Evolutionary conservation across 2,329 filamentous ascomycete species (phyloP).

Genomic region (Talaromyces sp.): DNA sequence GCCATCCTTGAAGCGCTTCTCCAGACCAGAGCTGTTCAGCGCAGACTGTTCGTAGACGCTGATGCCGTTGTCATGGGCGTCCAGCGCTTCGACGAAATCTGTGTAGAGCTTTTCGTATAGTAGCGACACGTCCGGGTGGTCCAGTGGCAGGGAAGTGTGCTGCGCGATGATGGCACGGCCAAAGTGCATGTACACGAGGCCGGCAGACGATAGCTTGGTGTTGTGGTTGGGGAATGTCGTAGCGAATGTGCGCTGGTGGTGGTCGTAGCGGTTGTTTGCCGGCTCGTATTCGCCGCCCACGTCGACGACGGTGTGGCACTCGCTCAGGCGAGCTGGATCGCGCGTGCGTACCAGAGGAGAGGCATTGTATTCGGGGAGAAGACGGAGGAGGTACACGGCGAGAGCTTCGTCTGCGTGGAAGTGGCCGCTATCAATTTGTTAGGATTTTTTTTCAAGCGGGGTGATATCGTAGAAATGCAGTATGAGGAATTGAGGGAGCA

Average conservation of each 20-base stretch:
- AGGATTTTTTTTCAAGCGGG: slow-evolving; percentile 7
- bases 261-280: slow-evolving; percentile 74
- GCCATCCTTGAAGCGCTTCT: slow-evolving; percentile 77
- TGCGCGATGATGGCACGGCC: slow-evolving; percentile 75
- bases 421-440: slow-evolving; percentile 57
- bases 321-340: slow-evolving; percentile 68
- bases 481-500: slow-evolving; percentile 6
- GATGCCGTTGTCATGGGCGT: slow-evolving; percentile 97
- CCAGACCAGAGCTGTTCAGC: slow-evolving; percentile 62
- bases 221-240: slow-evolving; percentile 75
- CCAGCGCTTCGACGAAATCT: slow-evolving; percentile 89
- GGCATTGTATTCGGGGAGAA: slow-evolving; percentile 71
- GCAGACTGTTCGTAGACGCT: slow-evolving; percentile 68
- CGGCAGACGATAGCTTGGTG: slow-evolving; percentile 91
- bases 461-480: not conserved
- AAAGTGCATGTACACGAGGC: slow-evolving; percentile 93
- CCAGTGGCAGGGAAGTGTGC: slow-evolving; percentile 54
- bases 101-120: slow-evolving; percentile 87
- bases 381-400: slow-evolving; percentile 89
- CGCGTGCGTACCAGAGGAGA: slow-evolving; percentile 79
- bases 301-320: slow-evolving; percentile 92
- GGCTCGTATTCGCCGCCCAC: slow-evolving; percentile 94
- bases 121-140: slow-evolving; percentile 62
- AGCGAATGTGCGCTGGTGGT: slow-evolving; percentile 89
- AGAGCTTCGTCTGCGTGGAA: slow-evolving; percentile 99